These are phyloP conservation scores for Aspergillus affinis DNA, from an alignment of 495 filamentous ascomycete genomes.

Conservation along the genomic window DNA sequence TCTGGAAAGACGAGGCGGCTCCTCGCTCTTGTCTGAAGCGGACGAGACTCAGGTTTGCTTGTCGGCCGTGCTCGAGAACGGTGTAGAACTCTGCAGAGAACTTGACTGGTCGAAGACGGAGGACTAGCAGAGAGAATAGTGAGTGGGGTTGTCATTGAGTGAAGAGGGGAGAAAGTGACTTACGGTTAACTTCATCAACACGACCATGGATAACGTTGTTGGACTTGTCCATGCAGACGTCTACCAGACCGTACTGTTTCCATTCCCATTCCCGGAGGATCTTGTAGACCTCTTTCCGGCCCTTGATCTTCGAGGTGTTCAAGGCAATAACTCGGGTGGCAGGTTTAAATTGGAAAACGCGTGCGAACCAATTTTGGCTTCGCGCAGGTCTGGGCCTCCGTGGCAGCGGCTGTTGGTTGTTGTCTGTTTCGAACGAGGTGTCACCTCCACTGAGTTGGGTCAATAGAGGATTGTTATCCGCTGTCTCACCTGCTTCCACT, in stretches of 20 bases:
- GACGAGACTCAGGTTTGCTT: slow-evolving; percentile 69
- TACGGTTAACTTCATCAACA: slow-evolving; percentile 75
- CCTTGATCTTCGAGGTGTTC: slow-evolving; percentile 61
- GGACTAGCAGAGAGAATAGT: slow-evolving; percentile 44
- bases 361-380: slow-evolving; percentile 77
- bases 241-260: slow-evolving; percentile 73
- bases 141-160: neutral
- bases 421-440: slow-evolving; percentile 20
- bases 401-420: slow-evolving; percentile 17
- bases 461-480: neutral
- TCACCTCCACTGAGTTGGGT: slow-evolving; percentile 18
- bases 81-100: slow-evolving; percentile 84
- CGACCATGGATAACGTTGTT: slow-evolving; percentile 72
- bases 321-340: slow-evolving; percentile 72
- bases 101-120: slow-evolving; percentile 72
- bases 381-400: slow-evolving; percentile 8
- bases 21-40: slow-evolving; percentile 86
- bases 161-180: slow-evolving; percentile 34
- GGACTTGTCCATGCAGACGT: slow-evolving; percentile 71
- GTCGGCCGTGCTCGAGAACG: slow-evolving; percentile 73
- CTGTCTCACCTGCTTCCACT: neutral
- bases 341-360: slow-evolving; percentile 87
- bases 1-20: slow-evolving; percentile 79
- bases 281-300: slow-evolving; percentile 69
- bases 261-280: slow-evolving; percentile 84